These are phyloP conservation scores for Gaeumannomyces sp. DNA, from an alignment of 2,329 filamentous ascomycete species.

Conservation along the genomic window DNA sequence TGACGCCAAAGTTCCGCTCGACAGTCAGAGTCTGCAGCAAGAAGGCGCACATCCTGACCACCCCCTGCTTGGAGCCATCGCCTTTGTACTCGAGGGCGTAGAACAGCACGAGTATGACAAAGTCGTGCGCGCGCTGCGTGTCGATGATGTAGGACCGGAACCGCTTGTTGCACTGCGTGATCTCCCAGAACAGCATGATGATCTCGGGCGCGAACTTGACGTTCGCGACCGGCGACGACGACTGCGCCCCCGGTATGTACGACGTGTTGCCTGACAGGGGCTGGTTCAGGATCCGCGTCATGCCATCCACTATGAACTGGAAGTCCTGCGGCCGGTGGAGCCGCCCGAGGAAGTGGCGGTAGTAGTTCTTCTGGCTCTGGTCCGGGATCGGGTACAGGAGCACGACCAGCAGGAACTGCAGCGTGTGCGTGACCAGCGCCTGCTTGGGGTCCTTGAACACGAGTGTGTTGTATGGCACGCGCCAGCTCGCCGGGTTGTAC, in stretches of 20 bases:
- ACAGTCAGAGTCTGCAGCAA: slow-evolving; percentile 91
- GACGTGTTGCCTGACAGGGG: slow-evolving; percentile 83
- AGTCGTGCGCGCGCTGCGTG: slow-evolving; percentile 87
- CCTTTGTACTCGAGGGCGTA: slow-evolving; percentile 87
- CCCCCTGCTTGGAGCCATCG: slow-evolving; percentile 80
- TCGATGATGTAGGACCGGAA: slow-evolving; percentile 97
- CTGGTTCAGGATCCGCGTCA: slow-evolving; percentile 87
- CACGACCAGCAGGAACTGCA: slow-evolving; percentile 83
- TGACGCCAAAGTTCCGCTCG: slow-evolving; percentile 82
- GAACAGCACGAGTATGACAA: slow-evolving; percentile 82
- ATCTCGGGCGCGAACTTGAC: slow-evolving; percentile 85
- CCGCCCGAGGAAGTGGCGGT: slow-evolving; percentile 84
- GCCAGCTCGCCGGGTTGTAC: slow-evolving; percentile 92
- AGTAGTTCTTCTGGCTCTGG: slow-evolving; percentile 71
- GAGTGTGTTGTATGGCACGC: slow-evolving; percentile 87
- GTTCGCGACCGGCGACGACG: slow-evolving; percentile 41
- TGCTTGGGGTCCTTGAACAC: slow-evolving; percentile 89
- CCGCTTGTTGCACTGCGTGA: slow-evolving; percentile 93
- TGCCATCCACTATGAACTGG: slow-evolving; percentile 92
- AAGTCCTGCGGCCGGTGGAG: slow-evolving; percentile 93
- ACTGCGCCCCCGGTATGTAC: slow-evolving; percentile 80
- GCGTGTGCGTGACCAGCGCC: slow-evolving; percentile 81
- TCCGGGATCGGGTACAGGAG: slow-evolving; percentile 86
- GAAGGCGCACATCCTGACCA: slow-evolving; percentile 97
- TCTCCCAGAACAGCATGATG: slow-evolving; percentile 96